These are phyloP conservation scores for Fomitopsis betulina DNA, from an alignment of 1,284 basidiomycete genomes.

Conservation along the genomic window DNA sequence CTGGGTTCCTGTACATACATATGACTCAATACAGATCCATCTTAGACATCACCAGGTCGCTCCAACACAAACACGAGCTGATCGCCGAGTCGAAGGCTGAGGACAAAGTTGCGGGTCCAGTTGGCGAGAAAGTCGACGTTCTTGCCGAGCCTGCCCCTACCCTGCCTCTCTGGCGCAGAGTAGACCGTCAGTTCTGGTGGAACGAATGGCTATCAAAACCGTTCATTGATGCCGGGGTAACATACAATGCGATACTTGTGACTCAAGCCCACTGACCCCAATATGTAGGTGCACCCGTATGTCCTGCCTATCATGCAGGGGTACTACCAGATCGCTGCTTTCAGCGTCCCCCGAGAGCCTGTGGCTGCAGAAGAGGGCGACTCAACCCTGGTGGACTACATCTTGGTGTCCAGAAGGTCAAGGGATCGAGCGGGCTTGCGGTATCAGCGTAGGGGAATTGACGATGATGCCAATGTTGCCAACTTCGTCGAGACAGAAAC, in stretches of 20 bases:
- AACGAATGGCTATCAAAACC: conserved; percentile 79
- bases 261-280: neutral
- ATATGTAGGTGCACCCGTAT: conserved; percentile 65
- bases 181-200: conserved; percentile 87
- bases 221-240: conserved; percentile 71
- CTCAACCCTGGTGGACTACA: conserved; percentile 51
- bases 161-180: conserved; percentile 79
- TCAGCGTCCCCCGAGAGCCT: conserved; percentile 57
- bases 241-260: neutral
- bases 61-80: conserved; percentile 75
- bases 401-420: conserved; percentile 82
- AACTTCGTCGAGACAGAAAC: conserved; percentile 96
- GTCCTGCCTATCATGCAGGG: conserved; percentile 89
- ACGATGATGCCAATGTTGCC: conserved; percentile 78
- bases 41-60: conserved; percentile 70
- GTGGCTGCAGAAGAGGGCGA: conserved; percentile 40
- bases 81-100: conserved; percentile 43
- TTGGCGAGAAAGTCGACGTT: conserved; percentile 43
- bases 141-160: conserved; percentile 65
- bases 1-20: neutral
- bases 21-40: conserved; percentile 3
- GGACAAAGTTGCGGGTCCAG: conserved; percentile 16
- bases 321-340: conserved; percentile 70
- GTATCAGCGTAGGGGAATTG: conserved; percentile 94
- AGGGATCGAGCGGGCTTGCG: conserved; percentile 90